A percentile compares a stretch with the other conserved stretches of the same genome.
Evolutionary conservation across 495 filamentous ascomycete species (phyloP).

Genomic region (Penicillium lividum): DNA sequence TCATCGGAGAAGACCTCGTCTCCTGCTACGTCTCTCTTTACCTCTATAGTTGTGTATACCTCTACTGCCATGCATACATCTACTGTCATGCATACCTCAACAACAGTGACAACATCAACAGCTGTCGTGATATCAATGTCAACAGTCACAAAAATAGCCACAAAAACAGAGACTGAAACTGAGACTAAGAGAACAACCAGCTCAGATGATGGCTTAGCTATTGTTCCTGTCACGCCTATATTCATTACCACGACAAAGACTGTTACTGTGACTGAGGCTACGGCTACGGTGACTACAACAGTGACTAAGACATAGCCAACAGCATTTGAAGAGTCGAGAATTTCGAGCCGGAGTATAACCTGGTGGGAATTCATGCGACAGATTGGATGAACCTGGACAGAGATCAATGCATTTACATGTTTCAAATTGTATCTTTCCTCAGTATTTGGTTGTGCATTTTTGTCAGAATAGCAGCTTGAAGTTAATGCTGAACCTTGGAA

Average conservation of each 20-base stretch:
- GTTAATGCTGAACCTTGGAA: neutral
- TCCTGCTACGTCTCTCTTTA: neutral
- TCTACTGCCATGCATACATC: neutral
- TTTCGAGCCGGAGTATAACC: neutral
- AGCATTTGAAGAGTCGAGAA: neutral
- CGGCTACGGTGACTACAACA: conserved; percentile 9
- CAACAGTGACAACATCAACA: neutral
- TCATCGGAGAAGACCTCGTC: neutral
- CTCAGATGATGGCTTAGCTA: conserved; percentile 16
- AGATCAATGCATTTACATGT: neutral
- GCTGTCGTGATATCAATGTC: neutral
- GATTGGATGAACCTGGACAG: neutral
- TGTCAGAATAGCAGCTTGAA: neutral
- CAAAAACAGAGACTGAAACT: neutral
- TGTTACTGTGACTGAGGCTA: conserved; percentile 7
- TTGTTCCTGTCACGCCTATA: conserved; percentile 24
- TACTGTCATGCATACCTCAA: neutral
- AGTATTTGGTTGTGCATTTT: neutral
- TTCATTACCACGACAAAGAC: conserved; percentile 18
- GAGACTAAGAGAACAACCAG: neutral
- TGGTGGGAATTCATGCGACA: neutral
- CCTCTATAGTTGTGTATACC: neutral
- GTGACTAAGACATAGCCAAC: conserved; percentile 1
- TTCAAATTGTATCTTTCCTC: neutral
- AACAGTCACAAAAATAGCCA: neutral